Percentiles rank a stretch among this genome's conserved stretches.
phyloP scores from a whole-genome alignment of 208 protist species.

The Spongospora subterranea region DNA sequence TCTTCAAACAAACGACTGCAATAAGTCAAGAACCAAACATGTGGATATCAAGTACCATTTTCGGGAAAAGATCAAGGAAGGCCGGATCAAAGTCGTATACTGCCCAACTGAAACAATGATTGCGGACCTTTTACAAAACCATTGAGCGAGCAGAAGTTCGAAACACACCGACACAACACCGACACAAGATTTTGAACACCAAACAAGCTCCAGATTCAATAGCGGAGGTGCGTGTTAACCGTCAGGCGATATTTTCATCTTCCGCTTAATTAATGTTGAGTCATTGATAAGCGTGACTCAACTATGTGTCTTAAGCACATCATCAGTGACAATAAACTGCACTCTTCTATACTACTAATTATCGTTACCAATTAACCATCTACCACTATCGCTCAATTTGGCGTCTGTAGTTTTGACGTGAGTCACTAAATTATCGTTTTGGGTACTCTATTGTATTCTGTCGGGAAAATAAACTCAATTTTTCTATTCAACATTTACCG shows the following conservation, averaged over 20 bases:
- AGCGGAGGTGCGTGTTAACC: background rate
- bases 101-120: background rate
- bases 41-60: conserved; percentile 34
- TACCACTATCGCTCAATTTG: too few species aligned
- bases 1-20: background rate
- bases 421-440: too few species aligned
- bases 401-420: too few species aligned
- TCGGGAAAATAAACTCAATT: too few species aligned
- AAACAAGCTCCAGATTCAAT: background rate
- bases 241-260: background rate
- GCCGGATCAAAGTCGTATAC: conserved; percentile 28
- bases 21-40: conserved; percentile 32
- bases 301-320: too few species aligned
- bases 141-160: conserved; percentile 41
- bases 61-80: background rate
- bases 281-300: too few species aligned
- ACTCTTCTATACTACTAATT: too few species aligned
- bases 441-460: too few species aligned
- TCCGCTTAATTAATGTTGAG: background rate
- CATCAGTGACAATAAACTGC: too few species aligned
- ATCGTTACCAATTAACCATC: too few species aligned
- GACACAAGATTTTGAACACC: background rate
- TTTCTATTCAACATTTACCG: too few species aligned
- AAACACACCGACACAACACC: background rate
- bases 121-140: conserved; percentile 49